Base-by-base conservation (phyloP, 345 rosid species). In the Moricandia moricandioides region DNA sequence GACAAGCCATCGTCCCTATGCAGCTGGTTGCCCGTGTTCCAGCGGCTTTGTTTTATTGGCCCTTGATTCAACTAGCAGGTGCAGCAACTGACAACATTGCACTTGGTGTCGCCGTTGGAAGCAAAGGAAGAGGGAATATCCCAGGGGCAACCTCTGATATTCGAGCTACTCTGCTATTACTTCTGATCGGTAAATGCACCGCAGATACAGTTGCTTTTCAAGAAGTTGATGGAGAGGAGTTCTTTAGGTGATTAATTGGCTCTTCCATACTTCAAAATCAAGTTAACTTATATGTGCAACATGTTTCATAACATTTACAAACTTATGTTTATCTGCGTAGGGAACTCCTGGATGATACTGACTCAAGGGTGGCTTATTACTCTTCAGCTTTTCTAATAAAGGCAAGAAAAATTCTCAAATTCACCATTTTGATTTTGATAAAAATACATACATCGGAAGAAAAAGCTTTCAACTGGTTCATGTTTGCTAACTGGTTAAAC, bases 111-210 rank as follows among this genome's bases (percentile, higher is more conserved):
- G 97, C 99, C 21, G 99, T 95, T 82, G 99, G 98, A 79, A 95
- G 99, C 83, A 92, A 95, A 83, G 99, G 99, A 81, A 89, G 92
- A 81, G 99, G 99, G 75, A 92, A 92, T 72, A 83, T 95, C 76
- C 97, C 98, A 56, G 99, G 99, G 71, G 91, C 97, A 55, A 93
- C 92, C 70, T 89, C 99, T 17, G 99, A 95, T 79, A 95, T 95
- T 49, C 88, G 98, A 74, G 97, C 97, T 70, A 84, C 98, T 55
- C 87, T 95, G 76, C 82, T 95, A 45, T 79, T 90, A 79, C 97
- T 95, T 85, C 84, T 95, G 74, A 87, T 92, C 6, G 97, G 99
- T 74, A 95, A 92, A 87, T 95, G 99, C 85, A 85, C 97, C 4
- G 97, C 88, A n/a, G 99, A 95, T 83, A 85, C 94, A 72, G 65